Base-by-base conservation (phyloP, 2,329 filamentous ascomycete species). In the Aspergillus sp. region DNA sequence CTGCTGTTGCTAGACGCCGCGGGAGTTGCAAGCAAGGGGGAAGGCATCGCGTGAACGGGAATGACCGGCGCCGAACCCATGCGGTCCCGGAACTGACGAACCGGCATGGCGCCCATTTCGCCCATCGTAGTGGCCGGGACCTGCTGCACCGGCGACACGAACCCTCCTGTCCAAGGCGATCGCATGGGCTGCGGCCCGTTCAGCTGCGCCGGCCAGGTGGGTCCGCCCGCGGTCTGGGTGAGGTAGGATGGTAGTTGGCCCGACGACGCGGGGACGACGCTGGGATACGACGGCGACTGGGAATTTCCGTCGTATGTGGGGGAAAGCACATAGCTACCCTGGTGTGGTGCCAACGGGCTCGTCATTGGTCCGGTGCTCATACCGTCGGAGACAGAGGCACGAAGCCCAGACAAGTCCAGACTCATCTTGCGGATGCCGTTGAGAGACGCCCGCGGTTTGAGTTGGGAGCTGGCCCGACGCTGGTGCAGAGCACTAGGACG, bases 381-480 rank as follows among this genome's bases (percentile, higher is more conserved):
- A 39, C 65, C 65, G 25, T 71, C 68, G 1, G 70, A 63, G 48
- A 70, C 66, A 1, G 73, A 67, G 12, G 70, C 67, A 15, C 70
- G 71, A 21, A 74, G 49, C 39, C 68, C 65, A 3, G 73, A 72
- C 5, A 76, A 58, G 47, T 76, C 74, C 52, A 76, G 59, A 57
- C 72, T 75, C 73, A 76, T 74, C 57, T 76, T 77, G 56, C 72
- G 70, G 12, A 66, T 67, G 9, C 69, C 69, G 19, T 70, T 65
- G 5, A 71, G 53, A 0, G 75, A 72, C 3, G 67, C 64, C 3
- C 67, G 72, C 10, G 69, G 67, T 4, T 68, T 62, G 56, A 71
- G 45, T 30, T 55, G 52, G 5, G 52, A 25, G 58, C 65, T 72
- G 39, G 72, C 67, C 6, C 72, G 70, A 30, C 67, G 71, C 15